Evolutionary conservation across 1,284 basidiomycete species (phyloP), one percentile per base, ranked within the genome.

Genomic region (Puccinia polysora): DNA sequence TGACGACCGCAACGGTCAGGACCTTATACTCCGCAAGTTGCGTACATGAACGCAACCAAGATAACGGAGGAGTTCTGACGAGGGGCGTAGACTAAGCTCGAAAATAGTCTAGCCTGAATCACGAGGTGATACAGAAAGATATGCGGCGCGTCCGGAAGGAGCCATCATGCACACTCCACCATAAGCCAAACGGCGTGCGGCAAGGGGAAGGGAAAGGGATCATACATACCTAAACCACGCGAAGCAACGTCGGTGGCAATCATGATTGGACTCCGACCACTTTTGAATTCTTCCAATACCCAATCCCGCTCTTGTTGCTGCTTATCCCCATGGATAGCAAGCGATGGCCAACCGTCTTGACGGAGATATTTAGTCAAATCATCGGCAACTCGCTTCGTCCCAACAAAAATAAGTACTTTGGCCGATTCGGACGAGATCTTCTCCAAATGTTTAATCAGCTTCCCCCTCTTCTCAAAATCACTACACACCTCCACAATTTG

Each of bases 261-360:
- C 82, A 98, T 86, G 81, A 98, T 97, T 14, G 96, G 96, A 73
- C 91, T 94, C 75, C 92, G 88, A 78, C 96, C 93, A 73, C 90
- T 89, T 84, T 97, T 97, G 86, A 98, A 98, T 83, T 98, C 96
- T 81, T 88, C 85, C 65, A 98, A 84, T 60, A 98, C 95, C 95
- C 96, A 98, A 81, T 98, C 95, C 84, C 95, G 92, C 64, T 86
- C 88, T 78, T 80, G 89, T 89, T 95, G 90, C 83, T 91, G 89
- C 82, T 97, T 97, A 84, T 98, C 95, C 80, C 95, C 95, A 81
- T 98, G 95, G 78, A 98, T 98, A 74, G 95, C 95, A 64, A 99
- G 84, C 12, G 95, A 93, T 34, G 95, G 95, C 95, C 95, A 99
- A 32, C 95, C 95, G 80, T 99, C 93, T 84, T 91, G 89, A 77